phyloP scores from a whole-genome alignment of 306 rosid species.

The Biancaea sappan region DNA sequence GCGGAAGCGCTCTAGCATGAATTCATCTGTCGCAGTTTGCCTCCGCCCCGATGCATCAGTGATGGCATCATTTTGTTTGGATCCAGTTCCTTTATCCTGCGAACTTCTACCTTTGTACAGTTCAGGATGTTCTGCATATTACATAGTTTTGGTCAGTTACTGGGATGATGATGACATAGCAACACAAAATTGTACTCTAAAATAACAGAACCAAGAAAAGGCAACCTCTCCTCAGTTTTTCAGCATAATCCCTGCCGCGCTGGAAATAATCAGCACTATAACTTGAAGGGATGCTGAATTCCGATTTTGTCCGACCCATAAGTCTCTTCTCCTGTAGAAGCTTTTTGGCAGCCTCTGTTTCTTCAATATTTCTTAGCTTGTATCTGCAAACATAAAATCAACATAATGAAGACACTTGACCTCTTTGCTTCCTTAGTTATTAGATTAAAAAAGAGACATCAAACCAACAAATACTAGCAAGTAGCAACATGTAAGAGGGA shows the following conservation, averaged over 20 bases:
- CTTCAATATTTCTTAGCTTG: conserved; percentile 88
- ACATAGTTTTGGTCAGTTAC: conserved; percentile 22
- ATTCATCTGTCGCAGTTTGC: conserved; percentile 94
- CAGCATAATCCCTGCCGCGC: conserved; percentile 97
- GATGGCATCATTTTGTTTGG: conserved; percentile 61
- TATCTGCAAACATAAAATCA: conserved; percentile 50
- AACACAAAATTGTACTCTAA: neutral
- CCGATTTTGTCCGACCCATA: conserved; percentile 72
- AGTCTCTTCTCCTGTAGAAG: conserved; percentile 90
- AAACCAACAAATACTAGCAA: neutral
- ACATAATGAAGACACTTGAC: conserved; percentile 12
- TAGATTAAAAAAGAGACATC: neutral
- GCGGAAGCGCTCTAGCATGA: conserved; percentile 93
- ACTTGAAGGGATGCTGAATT: conserved; percentile 83
- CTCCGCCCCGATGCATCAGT: conserved; percentile 71
- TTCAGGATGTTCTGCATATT: conserved; percentile 85
- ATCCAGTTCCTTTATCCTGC: conserved; percentile 60
- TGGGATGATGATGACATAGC: neutral
- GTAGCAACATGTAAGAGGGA: conserved; percentile 1
- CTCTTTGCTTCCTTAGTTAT: neutral
- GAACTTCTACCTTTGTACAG: conserved; percentile 71
- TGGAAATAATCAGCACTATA: conserved; percentile 96
- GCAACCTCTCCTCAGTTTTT: conserved; percentile 85
- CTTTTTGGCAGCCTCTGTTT: conserved; percentile 94
- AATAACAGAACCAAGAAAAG: conserved; percentile 14